Conservation (phyloP, 148 eudicot genomes). For the Cornus florida region DNA sequence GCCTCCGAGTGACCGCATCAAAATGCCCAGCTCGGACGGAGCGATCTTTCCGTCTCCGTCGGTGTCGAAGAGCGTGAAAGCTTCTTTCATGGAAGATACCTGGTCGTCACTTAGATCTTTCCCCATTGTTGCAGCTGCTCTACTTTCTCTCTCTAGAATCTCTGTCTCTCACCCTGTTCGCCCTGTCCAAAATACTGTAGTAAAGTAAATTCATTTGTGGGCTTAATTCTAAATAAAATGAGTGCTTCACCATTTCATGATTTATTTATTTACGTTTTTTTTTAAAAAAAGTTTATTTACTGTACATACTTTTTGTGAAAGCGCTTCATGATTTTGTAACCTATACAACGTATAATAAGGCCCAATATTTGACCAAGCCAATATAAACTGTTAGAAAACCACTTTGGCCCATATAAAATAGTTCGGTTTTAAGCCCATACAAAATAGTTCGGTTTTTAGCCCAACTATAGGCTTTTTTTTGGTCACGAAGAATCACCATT, state of each 20-base stretch:
- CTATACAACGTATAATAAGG: not conserved
- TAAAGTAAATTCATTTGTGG: no score
- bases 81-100: conserved; percentile 58
- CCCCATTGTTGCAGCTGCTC: conserved; percentile 33
- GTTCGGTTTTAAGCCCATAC: no score
- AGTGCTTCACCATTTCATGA: no score
- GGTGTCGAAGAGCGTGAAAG: conserved; percentile 69
- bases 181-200: not conserved
- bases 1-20: conserved; percentile 71
- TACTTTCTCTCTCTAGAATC: conserved; percentile 9
- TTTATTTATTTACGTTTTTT: no score
- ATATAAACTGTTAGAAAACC: no score
- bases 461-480: no score
- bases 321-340: not conserved
- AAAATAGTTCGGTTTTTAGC: no score
- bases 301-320: no score
- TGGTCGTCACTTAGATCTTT: conserved; percentile 57
- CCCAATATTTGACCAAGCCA: not conserved
- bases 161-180: not conserved
- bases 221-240: not conserved
- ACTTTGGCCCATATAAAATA: no score
- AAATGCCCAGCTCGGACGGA: conserved; percentile 58
- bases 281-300: no score
- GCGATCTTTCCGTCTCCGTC: conserved; percentile 63
- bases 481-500: no score